Evolutionary conservation across 768 basidiomycete genomes (phyloP), one percentile per base, ranked within the genome.

Genomic region (Tephrocybe sp.): DNA sequence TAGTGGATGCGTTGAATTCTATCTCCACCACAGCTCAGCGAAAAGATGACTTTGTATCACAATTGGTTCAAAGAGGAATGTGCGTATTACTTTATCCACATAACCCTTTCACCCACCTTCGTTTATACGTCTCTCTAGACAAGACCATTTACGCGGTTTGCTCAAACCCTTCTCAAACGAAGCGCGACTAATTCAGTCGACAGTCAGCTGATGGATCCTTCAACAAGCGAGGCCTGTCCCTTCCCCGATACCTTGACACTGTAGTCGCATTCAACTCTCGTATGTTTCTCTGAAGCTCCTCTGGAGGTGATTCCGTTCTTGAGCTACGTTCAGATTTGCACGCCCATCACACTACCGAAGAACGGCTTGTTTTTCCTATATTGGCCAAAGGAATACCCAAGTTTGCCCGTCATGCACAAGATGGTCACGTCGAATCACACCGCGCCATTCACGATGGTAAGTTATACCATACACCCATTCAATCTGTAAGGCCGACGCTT

Each of bases 291-390:
- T n/a, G 13, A 4, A 4, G 15, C 15, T n/a, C 15, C 4, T n/a
- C 4, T 9, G 15, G 33, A 15, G 15, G 33, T 15, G 8, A 15
- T 12, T 9, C 8, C 15, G 33, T 4, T 15, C 33, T 34, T 12
- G 15, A 4, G 15, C 15, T n/a, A 15, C 33, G 15, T 34, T n/a
- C 27, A 83, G 81, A 78, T 48, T 61, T 83, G 37, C 78, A 73
- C 1, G 65, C 70, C 54, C 81, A 83, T 55, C 82, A 82, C 57
- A 76, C 72, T 10, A 76, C 78, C 50, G 80, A 81, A 54, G 79
- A 82, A 59, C 61, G 64, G 12, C 64, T 73, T 50, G 59, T 82
- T 22, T 83, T 82, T 60, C 80, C 80, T 1, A 52, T 73, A 4
- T 66, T 83, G 12, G 79, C 70, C 1, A 69, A 70, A 53, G 65